Conservation (phyloP, 495 filamentous ascomycete species). For the Aspergillus bertholletiae region DNA sequence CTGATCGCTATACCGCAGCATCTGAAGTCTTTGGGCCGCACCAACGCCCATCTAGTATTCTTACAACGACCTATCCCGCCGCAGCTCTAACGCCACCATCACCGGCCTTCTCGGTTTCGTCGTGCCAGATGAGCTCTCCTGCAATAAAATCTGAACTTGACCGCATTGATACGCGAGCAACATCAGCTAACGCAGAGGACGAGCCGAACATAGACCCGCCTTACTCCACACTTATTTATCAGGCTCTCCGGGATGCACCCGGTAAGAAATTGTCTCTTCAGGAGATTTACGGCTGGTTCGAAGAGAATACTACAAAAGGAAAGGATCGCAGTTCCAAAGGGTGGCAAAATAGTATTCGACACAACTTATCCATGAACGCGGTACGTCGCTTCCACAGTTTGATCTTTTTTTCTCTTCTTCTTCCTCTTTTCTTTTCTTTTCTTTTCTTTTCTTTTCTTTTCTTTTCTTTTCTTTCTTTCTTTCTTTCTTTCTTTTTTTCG, state of each 20-base stretch:
- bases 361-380: slow-evolving; percentile 95
- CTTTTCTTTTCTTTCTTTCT: no score
- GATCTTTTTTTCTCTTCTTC: no score
- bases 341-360: slow-evolving; percentile 96
- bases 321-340: slow-evolving; percentile 63
- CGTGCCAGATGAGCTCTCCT: slow-evolving; percentile 19
- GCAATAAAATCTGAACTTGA: slow-evolving; percentile 4
- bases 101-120: slow-evolving; percentile 19
- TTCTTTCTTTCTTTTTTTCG: no score
- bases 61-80: slow-evolving; percentile 9
- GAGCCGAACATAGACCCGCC: slow-evolving; percentile 52
- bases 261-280: slow-evolving; percentile 70
- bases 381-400: slow-evolving; percentile 52
- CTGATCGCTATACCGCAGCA: slow-evolving; percentile 3
- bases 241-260: slow-evolving; percentile 63
- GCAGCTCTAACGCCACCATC: slow-evolving; percentile 15
- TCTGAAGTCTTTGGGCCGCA: slow-evolving; percentile 6
- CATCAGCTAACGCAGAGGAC: slow-evolving; percentile 23
- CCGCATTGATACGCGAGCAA: slow-evolving; percentile 15
- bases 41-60: slow-evolving; percentile 3
- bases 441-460: no score
- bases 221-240: slow-evolving; percentile 80
- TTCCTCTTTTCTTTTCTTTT: no score
- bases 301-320: slow-evolving; percentile 72
- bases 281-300: slow-evolving; percentile 90